Conservation (phyloP, 441 rosid genomes). For the Croton laevigatus region DNA sequence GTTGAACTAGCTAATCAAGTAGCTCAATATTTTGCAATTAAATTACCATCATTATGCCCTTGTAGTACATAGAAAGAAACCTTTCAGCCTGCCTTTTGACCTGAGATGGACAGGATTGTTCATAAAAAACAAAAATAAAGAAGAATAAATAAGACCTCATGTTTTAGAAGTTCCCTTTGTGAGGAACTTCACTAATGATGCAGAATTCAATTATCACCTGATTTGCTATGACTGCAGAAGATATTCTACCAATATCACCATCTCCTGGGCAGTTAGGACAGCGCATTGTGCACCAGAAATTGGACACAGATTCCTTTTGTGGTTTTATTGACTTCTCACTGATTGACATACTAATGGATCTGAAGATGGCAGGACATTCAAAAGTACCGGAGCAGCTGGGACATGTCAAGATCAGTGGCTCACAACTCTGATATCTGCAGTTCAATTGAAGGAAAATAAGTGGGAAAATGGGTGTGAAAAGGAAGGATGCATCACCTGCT, state of each 20-base stretch:
- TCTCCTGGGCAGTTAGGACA: constrained; percentile 77
- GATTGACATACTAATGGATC: constrained; percentile 41
- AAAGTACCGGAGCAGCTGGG: constrained; percentile 80
- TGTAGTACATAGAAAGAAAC: constrained; percentile 72
- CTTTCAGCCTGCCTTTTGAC: constrained; percentile 79
- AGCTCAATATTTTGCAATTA: neutral
- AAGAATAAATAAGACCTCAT: neutral
- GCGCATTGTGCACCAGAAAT: constrained; percentile 69
- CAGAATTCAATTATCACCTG: constrained; percentile 44
- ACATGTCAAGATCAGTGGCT: constrained; percentile 72
- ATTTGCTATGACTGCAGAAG: constrained; percentile 77
- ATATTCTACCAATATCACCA: constrained; percentile 55
- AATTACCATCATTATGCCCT: constrained; percentile 86
- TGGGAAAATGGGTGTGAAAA: constrained; percentile 9
- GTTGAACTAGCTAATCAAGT: neutral
- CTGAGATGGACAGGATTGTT: constrained; percentile 39
- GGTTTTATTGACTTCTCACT: constrained; percentile 34
- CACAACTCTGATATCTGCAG: constrained; percentile 73
- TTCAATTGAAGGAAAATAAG: constrained; percentile 8
- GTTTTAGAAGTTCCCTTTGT: neutral
- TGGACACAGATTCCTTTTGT: constrained; percentile 45
- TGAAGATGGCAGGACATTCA: constrained; percentile 66
- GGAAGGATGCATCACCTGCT: neutral
- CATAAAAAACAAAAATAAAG: neutral
- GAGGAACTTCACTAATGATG: neutral